These are phyloP conservation scores for Mycena rebaudengoi DNA, from an alignment of 768 basidiomycete species.

Conservation along the genomic window DNA sequence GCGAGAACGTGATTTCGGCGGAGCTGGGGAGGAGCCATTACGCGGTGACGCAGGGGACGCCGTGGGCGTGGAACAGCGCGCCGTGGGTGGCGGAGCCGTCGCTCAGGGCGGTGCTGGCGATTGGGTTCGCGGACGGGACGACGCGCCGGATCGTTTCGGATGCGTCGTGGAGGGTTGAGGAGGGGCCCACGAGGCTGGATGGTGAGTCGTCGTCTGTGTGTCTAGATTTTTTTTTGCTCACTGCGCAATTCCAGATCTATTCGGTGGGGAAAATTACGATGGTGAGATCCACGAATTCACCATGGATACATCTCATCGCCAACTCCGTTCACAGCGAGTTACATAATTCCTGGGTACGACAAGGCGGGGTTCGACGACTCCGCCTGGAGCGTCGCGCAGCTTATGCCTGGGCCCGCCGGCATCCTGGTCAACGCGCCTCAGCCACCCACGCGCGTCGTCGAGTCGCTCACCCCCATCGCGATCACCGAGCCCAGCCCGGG, in stretches of 20 bases:
- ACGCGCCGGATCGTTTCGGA: slow-evolving; percentile 28
- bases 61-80: slow-evolving; percentile 36
- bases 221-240: too few relatives aligned
- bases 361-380: slow-evolving; percentile 27
- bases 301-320: neutral
- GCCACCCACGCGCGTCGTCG: slow-evolving; percentile 34
- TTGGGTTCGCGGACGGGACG: slow-evolving; percentile 34
- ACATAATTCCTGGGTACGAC: slow-evolving; percentile 30
- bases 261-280: slow-evolving; percentile 38
- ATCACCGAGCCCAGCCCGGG: slow-evolving; percentile 32
- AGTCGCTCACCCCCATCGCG: slow-evolving; percentile 30
- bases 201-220: too few relatives aligned
- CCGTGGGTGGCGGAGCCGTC: slow-evolving; percentile 38
- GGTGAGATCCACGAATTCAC: slow-evolving; percentile 19
- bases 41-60: slow-evolving; percentile 32
- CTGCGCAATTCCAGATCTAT: too few relatives aligned
- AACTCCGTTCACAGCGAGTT: slow-evolving; percentile 27
- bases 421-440: slow-evolving; percentile 29
- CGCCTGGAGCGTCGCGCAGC: slow-evolving; percentile 26
- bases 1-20: slow-evolving; percentile 33
- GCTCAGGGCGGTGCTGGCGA: slow-evolving; percentile 31
- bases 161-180: slow-evolving; percentile 30
- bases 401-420: slow-evolving; percentile 29
- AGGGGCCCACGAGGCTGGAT: slow-evolving; percentile 37
- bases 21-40: slow-evolving; percentile 39